These are phyloP conservation scores for Mycosphaerelloides madeirae DNA, from an alignment of 2,329 filamentous ascomycete genomes.

Conservation along the genomic window DNA sequence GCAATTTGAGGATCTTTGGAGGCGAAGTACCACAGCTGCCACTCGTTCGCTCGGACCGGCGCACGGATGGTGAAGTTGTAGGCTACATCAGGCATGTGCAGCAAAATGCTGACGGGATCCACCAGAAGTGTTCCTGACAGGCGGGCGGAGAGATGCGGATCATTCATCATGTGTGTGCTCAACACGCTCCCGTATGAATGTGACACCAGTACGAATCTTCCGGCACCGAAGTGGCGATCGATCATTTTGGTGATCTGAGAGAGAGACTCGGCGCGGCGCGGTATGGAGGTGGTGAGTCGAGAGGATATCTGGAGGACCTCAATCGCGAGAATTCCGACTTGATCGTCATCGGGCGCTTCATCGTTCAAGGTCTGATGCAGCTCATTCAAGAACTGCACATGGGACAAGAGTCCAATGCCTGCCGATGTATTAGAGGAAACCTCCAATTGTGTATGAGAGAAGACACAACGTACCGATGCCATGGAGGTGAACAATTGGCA, in stretches of 20 bases:
- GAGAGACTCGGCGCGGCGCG: slow-evolving; percentile 51
- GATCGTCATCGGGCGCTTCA: slow-evolving; percentile 32
- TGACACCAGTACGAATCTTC: slow-evolving; percentile 55
- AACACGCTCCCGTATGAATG: slow-evolving; percentile 62
- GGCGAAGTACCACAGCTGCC: slow-evolving; percentile 66
- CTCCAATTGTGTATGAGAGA: too few relatives aligned
- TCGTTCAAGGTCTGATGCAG: slow-evolving; percentile 38
- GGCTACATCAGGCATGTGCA: slow-evolving; percentile 65
- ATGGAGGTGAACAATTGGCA: slow-evolving; percentile 64
- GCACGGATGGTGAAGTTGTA: slow-evolving; percentile 61
- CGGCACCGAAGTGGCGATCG: slow-evolving; percentile 54
- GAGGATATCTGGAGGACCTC: slow-evolving; percentile 64
- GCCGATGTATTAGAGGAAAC: too few relatives aligned
- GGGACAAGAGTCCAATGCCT: slow-evolving; percentile 58
- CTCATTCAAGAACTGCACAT: slow-evolving; percentile 53
- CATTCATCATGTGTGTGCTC: slow-evolving; percentile 57
- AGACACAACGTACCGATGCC: slow-evolving; percentile 59
- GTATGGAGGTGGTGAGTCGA: slow-evolving; percentile 54
- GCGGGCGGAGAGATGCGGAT: slow-evolving; percentile 39
- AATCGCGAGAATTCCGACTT: slow-evolving; percentile 60
- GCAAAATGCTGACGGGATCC: slow-evolving; percentile 61
- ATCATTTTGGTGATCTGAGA: slow-evolving; percentile 55
- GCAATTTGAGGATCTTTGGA: slow-evolving; percentile 63
- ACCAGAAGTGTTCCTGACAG: slow-evolving; percentile 52
- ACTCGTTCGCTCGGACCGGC: slow-evolving; percentile 58